These are phyloP conservation scores for Casuarina cunninghamiana DNA, from an alignment of 306 rosid species.

Conservation along the genomic window DNA sequence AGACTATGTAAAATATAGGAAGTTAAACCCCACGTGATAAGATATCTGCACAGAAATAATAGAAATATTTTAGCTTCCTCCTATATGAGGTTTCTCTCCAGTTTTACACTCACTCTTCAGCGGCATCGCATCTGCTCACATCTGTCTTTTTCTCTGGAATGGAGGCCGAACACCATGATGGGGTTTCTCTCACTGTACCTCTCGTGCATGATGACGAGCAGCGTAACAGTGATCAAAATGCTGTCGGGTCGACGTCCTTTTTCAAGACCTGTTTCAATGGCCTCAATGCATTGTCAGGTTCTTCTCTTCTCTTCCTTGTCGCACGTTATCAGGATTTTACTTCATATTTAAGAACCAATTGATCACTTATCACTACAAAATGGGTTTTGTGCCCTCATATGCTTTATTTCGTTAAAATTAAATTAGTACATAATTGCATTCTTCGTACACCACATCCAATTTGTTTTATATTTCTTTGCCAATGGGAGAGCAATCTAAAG, in stretches of 20 bases:
- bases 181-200: neutral
- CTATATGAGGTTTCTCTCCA: too few relatives aligned
- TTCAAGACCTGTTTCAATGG: constrained; percentile 11
- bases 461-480: too few relatives aligned
- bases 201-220: constrained; percentile 1
- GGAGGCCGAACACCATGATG: constrained; percentile 9
- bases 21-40: too few relatives aligned
- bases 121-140: neutral
- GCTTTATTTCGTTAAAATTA: too few relatives aligned
- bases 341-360: neutral
- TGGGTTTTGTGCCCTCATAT: too few relatives aligned
- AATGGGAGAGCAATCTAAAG: too few relatives aligned
- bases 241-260: neutral
- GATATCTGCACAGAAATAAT: too few relatives aligned
- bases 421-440: too few relatives aligned
- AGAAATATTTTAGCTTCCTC: too few relatives aligned
- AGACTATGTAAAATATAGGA: too few relatives aligned
- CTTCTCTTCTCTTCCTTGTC: neutral
- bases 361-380: too few relatives aligned
- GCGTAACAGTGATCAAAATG: neutral
- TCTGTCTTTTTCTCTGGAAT: neutral
- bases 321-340: neutral
- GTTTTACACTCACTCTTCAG: neutral
- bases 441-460: too few relatives aligned
- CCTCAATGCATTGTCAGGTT: constrained; percentile 32